Base-by-base conservation (phyloP, 257 asterid genomes). In the Fraxinus americana region DNA sequence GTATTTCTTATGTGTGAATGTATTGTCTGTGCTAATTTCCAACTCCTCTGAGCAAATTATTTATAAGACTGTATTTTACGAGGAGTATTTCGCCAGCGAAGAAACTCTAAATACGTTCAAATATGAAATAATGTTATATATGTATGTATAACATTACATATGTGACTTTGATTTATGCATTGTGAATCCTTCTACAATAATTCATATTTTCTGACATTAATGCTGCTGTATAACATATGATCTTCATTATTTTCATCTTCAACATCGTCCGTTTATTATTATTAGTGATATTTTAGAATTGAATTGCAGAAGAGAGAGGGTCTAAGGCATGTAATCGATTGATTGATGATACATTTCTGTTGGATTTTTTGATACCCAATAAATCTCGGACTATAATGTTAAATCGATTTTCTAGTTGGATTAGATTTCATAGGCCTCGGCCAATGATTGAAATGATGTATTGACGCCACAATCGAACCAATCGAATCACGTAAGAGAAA, bases 1-100 rank as follows among this genome's bases (percentile, higher is more conserved):
- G 23, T 72, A 63, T 52, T 71, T 78, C 54, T 43, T 63, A 38
- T 77, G 76, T 65, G 71, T 66, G n/a, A 71, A 71, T 68, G 61
- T 70, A 21, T 50, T 25, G 74, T 50, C 74, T 38, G 72, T 69
- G 82, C 61, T 67, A 69, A 69, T 71, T 83, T 83, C 67, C 70
- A 65, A 71, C 16, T 69, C 77, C 73, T 76, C 68, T 45, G 70
- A 29, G 23, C 66, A 69, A 73, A 70, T 63, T 39, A 39, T 29
- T 48, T 23, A 19, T 43, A 74, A 54, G 73, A 41, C 25, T 67
- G 81, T 78, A 73, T 38, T 14, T 77, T 57, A 57, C 77, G 70
- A 21, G 78, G 32, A 54, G 36, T 29, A 25, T 14, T 21, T 38
- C 68, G 34, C 19, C 68, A 45, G 34, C 52, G 50, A 69, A 80